Conservation (phyloP, 1,284 basidiomycete genomes). For the Phaffia rhodozyma region DNA sequence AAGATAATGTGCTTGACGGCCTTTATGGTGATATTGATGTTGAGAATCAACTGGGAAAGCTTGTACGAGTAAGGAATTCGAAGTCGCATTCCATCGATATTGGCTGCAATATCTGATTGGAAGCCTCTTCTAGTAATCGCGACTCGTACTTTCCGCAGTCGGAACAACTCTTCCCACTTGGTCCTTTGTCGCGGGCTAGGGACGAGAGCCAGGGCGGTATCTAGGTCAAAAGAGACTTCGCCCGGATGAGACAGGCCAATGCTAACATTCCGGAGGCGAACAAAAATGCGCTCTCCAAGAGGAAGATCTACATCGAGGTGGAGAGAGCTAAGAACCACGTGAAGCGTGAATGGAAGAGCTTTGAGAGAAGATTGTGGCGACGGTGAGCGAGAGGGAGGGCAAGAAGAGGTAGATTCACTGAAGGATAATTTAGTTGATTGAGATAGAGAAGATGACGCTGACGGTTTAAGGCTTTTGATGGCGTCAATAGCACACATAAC, state of each 20-base stretch:
- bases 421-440: background rate
- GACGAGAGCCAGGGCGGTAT: constrained; percentile 38
- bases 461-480: background rate
- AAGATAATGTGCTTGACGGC: constrained; percentile 50
- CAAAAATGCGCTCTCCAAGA: constrained; percentile 29
- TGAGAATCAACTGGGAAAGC: constrained; percentile 59
- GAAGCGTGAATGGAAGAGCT: constrained; percentile 14
- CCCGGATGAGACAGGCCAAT: constrained; percentile 23
- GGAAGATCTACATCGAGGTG: constrained; percentile 32
- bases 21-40: constrained; percentile 53
- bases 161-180: constrained; percentile 66
- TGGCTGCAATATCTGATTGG: constrained; percentile 26
- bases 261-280: constrained; percentile 24
- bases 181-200: constrained; percentile 30
- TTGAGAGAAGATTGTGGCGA: background rate
- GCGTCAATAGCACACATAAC: constrained; percentile 40
- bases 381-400: constrained; percentile 19
- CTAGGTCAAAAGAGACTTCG: constrained; percentile 27
- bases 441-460: background rate
- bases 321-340: constrained; percentile 27
- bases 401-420: background rate
- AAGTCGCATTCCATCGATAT: constrained; percentile 54
- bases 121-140: constrained; percentile 24
- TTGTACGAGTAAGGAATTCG: constrained; percentile 70
- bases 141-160: constrained; percentile 45